phyloP scores from a whole-genome alignment of 768 basidiomycete species.

The Lenzites betulinus region DNA sequence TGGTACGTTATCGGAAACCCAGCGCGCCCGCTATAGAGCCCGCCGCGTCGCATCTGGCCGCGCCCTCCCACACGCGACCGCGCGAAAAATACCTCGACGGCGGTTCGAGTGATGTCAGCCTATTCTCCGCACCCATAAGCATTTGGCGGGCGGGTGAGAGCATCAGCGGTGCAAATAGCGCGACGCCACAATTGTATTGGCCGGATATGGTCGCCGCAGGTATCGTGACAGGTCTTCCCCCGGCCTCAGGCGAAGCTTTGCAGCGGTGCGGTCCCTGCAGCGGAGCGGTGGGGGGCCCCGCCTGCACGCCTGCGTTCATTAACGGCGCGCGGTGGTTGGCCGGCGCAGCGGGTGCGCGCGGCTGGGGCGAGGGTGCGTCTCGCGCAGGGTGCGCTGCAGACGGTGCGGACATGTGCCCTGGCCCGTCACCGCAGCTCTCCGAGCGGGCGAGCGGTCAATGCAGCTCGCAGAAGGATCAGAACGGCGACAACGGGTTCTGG shows the following conservation, averaged over 20 bases:
- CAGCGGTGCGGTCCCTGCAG: conserved; percentile 2
- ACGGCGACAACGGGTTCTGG: conserved; percentile 12
- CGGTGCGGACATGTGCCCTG: conserved; percentile 16
- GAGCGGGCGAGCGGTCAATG: not conserved
- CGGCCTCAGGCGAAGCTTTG: conserved; percentile 6
- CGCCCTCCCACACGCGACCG: not conserved
- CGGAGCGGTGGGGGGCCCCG: not conserved
- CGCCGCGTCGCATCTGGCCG: not conserved
- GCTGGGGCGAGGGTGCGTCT: not conserved
- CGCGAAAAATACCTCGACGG: not conserved
- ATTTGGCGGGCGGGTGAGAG: not conserved
- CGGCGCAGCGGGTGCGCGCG: not conserved
- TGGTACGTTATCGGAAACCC: conserved; percentile 11
- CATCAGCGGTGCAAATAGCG: conserved; percentile 1
- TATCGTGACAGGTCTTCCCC: conserved; percentile 6
- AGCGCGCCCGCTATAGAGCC: conserved; percentile 1
- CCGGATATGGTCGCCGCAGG: conserved; percentile 8
- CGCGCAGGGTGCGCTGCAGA: not conserved
- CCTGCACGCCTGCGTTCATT: not conserved
- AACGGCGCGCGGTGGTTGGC: not conserved
- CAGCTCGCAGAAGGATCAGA: conserved; percentile 11
- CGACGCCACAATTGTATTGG: conserved; percentile 10
- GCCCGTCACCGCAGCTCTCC: conserved; percentile 16
- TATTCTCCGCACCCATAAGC: not conserved
- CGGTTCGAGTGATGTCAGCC: conserved; percentile 2